Evolutionary conservation across 768 basidiomycete genomes (phyloP).

Genomic region (Kwoniella shandongensis): DNA sequence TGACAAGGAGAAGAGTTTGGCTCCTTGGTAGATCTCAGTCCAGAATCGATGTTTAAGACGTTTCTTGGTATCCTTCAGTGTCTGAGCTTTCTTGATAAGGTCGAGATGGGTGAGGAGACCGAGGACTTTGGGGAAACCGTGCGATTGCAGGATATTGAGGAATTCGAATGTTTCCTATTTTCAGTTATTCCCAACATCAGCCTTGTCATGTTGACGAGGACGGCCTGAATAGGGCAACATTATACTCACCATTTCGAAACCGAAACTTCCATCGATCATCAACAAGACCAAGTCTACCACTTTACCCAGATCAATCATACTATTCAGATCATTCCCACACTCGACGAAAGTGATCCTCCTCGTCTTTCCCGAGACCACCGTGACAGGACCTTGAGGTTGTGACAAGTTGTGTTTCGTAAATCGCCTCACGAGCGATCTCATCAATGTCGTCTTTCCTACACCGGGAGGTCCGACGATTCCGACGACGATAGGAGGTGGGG

Average conservation of each 20-base stretch:
- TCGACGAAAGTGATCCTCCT: slow-evolving; percentile 92
- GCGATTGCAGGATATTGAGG: slow-evolving; percentile 91
- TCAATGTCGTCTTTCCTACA: slow-evolving; percentile 87
- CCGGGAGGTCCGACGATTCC: slow-evolving; percentile 95
- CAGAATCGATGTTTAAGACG: slow-evolving; percentile 96
- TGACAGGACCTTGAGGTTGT: slow-evolving; percentile 89
- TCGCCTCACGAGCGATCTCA: slow-evolving; percentile 84
- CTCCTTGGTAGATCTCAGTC: slow-evolving; percentile 98
- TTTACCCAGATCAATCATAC: slow-evolving; percentile 98
- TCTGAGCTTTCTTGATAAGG: slow-evolving; percentile 86
- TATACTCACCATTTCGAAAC: slow-evolving; percentile 88
- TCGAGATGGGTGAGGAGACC: slow-evolving; percentile 95
- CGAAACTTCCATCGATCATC: slow-evolving; percentile 97
- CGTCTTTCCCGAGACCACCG: slow-evolving; percentile 90
- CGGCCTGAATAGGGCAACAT: no score
- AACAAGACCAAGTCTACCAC: slow-evolving; percentile 92
- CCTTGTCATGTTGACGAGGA: no score
- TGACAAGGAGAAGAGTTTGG: slow-evolving; percentile 95
- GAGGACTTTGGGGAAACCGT: slow-evolving; percentile 98
- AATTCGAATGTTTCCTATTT: slow-evolving; percentile 99
- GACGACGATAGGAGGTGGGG: slow-evolving; percentile 89
- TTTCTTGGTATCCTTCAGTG: slow-evolving; percentile 86
- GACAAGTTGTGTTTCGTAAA: slow-evolving; percentile 91
- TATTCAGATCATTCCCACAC: slow-evolving; percentile 95
- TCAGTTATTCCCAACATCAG: slow-evolving; percentile 2